Base-by-base conservation (phyloP, 495 filamentous ascomycete species). In the Niebla homalea region DNA sequence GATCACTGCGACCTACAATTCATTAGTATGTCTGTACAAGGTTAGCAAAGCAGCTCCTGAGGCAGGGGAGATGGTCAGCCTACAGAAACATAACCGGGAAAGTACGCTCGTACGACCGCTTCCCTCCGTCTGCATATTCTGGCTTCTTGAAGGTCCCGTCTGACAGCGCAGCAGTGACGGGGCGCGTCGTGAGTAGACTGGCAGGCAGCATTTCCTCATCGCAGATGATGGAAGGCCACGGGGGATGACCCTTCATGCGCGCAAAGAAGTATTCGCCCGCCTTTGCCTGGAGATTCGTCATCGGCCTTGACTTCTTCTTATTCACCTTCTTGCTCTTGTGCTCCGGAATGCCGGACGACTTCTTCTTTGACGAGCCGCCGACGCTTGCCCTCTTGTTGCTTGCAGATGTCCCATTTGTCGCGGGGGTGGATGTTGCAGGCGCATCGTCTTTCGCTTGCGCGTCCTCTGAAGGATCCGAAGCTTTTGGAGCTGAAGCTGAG, bases 61-160 rank as follows among this genome's bases (percentile, higher is more conserved):
- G 1, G 42, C 19, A 50, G 36, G 11, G 32, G 16, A 46, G 21
- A 19, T 7, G 29, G 29, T 12, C 29, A 32, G 47, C 58, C 49
- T 41, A 61, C 48, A 96, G 70, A 65, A 92, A 96, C 89, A 94
- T 94, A 54, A 96, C 80, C 2, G 89, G 87, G 63, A 84, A 95
- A 5, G 84, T 88, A 38, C 89, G 76, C 64, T 94, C 87, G 36
- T 79, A 74, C 16, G 73, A 81, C 48, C 87, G 83, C 70, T 87
- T 89, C 52, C 82, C 88, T 50, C 78, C 87, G 57, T 92, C 87
- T 23, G 78, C 76, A 61, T 84, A 90, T 56, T 87, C 87, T 11
- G 58, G 22, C 43, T 85, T 84, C 43, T 84, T 79, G 66, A 87
- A 90, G 2, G 82, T 81, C 26, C 89, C 89, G 67, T 94, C 88